These are phyloP conservation scores for Pseudonitzschia multiseries DNA, from an alignment of 108 stramenopile species.

Conservation along the genomic window DNA sequence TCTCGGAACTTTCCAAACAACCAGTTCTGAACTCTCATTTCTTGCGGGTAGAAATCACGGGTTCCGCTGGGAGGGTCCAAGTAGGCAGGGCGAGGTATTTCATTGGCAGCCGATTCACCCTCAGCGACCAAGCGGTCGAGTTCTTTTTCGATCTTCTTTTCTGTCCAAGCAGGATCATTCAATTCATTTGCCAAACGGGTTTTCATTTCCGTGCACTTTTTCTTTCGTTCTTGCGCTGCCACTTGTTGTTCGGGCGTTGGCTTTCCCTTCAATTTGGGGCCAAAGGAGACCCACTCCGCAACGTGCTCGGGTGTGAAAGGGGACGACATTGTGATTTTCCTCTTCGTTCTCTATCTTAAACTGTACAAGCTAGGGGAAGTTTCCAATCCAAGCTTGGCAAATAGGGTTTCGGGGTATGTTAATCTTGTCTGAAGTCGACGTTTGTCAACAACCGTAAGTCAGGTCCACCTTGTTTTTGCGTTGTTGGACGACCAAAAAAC, in stretches of 20 bases:
- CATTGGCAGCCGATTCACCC: slow-evolving; percentile 12
- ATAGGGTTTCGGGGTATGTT: neutral
- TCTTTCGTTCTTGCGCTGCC: slow-evolving; percentile 38
- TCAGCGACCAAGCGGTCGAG: slow-evolving; percentile 46
- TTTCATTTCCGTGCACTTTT: slow-evolving; percentile 46
- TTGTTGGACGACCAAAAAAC: too few species aligned
- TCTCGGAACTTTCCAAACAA: slow-evolving; percentile 86
- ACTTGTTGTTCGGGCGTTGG: slow-evolving; percentile 44
- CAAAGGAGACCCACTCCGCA: slow-evolving; percentile 48
- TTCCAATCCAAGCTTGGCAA: neutral
- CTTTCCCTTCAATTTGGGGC: slow-evolving; percentile 50
- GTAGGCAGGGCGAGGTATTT: slow-evolving; percentile 25
- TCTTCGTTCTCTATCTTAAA: neutral
- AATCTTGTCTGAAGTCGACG: neutral
- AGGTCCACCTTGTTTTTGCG: too few species aligned
- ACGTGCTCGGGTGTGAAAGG: slow-evolving; percentile 45
- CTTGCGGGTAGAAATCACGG: slow-evolving; percentile 94
- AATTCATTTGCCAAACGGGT: slow-evolving; percentile 31
- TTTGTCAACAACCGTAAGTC: too few species aligned
- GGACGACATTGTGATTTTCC: slow-evolving; percentile 18
- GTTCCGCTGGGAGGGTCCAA: slow-evolving; percentile 88
- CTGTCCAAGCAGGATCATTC: slow-evolving; percentile 44
- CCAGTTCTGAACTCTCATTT: slow-evolving; percentile 90
- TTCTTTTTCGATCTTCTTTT: slow-evolving; percentile 55
- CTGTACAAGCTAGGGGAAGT: neutral